Base-by-base conservation (phyloP, 306 rosid species). In the Phaseolus lunatus region DNA sequence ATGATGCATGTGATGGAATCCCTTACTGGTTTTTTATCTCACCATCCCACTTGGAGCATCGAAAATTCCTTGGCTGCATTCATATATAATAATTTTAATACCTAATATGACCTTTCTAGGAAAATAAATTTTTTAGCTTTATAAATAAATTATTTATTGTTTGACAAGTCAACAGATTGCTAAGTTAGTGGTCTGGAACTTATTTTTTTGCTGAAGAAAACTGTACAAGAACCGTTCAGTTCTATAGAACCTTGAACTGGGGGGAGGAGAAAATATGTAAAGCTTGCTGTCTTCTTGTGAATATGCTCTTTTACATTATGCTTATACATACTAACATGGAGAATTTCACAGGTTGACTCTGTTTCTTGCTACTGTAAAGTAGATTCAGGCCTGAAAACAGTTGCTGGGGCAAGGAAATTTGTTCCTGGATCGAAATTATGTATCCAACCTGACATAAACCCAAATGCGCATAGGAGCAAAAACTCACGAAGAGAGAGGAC, bases 321-420 rank as follows among this genome's bases (percentile, higher is more conserved):
- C 70, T 59, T 52, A 1, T 61, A 14, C 61, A 26, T 74, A 67
- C 82, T 88, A 79, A 89, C 85, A 12, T 53, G 61, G n/a, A 85
- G 63, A 14, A 23, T 80, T 77, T 79, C 73, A 31, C 89, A 96
- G 99, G 99, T 96, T 82, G 99, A 96, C 79, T 96, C 98, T 16
- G 97, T 96, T 29, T 96, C 98, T 20, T 96, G 99, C 86, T 96
- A 92, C 80, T 96, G 99, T 86, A 96, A 89, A 89, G 99, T 96
- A 78, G 99, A 96, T 78, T 85, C 97, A 22, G 91, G 99, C 69
- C 81, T 96, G 80, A 96, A 96, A 86, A 90, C 99, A 39, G 99
- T 92, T 24, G 98, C 86, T 5, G 98, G 99, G 83, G 99, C 98
- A 50, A 88, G 98, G 63, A 96, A 91, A 83, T 92, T 96, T 77